These are phyloP conservation scores for thale cress (Arabidopsis thaliana) DNA, from an alignment of 345 rosid species.

Conservation along the genomic window DNA sequence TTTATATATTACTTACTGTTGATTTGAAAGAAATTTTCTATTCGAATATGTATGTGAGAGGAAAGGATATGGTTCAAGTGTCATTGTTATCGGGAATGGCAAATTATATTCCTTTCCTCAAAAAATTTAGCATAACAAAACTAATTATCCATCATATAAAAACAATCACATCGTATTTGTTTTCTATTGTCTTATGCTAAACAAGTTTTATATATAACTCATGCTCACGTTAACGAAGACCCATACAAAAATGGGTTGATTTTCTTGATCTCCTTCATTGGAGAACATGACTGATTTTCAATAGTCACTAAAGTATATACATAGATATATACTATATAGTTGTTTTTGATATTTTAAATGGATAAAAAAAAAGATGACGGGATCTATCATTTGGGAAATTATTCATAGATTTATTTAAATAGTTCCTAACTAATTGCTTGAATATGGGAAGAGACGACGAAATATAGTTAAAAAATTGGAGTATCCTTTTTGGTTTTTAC, in stretches of 20 bases:
- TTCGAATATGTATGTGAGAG: conserved; percentile 25
- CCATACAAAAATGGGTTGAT: neutral
- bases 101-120: conserved; percentile 29
- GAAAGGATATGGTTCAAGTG: conserved; percentile 44
- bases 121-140: conserved; percentile 13
- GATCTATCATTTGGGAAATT: neutral
- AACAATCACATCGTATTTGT: conserved; percentile 23
- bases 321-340: neutral
- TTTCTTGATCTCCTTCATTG: conserved; percentile 21
- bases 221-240: conserved; percentile 17
- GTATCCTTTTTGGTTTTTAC: conserved; percentile 34
- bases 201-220: conserved; percentile 10
- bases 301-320: neutral
- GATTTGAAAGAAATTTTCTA: conserved; percentile 32
- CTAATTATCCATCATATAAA: conserved; percentile 1
- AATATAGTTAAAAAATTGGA: conserved; percentile 27
- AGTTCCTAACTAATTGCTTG: conserved; percentile 15
- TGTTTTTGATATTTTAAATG: neutral
- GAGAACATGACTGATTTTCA: conserved; percentile 7
- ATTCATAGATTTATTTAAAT: neutral
- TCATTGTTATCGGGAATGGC: conserved; percentile 47
- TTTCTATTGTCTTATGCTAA: conserved; percentile 15
- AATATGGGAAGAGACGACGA: conserved; percentile 33
- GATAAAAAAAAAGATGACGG: neutral
- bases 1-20: conserved; percentile 21